Conservation (phyloP, 2,329 filamentous ascomycete genomes). For the Penicillium hesseltinei region DNA sequence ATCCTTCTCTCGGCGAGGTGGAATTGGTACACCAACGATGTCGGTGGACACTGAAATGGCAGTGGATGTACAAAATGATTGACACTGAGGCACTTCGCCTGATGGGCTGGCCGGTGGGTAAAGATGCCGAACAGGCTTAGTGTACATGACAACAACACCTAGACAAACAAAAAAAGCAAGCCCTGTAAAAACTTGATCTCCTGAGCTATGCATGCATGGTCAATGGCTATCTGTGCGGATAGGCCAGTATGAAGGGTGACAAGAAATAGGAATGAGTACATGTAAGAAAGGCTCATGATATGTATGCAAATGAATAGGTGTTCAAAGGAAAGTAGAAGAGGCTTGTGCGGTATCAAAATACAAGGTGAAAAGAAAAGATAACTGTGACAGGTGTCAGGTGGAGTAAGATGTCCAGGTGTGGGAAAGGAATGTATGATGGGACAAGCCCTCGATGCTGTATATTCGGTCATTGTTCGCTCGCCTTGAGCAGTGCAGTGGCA, state of each 20-base stretch:
- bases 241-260: slow-evolving; percentile 15
- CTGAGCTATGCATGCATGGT: slow-evolving; percentile 23
- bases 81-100: slow-evolving; percentile 33
- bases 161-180: slow-evolving; percentile 16
- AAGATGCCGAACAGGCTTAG: slow-evolving; percentile 24
- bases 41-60: slow-evolving; percentile 34
- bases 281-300: slow-evolving; percentile 6
- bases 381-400: neutral
- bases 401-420: neutral
- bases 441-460: neutral
- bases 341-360: slow-evolving; percentile 19
- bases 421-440: slow-evolving; percentile 1
- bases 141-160: slow-evolving; percentile 25
- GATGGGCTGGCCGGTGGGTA: slow-evolving; percentile 30
- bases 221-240: slow-evolving; percentile 20
- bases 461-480: slow-evolving; percentile 27
- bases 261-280: slow-evolving; percentile 18
- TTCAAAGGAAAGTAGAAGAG: slow-evolving; percentile 10
- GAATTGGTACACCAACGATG: slow-evolving; percentile 4
- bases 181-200: slow-evolving; percentile 18
- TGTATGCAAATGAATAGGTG: slow-evolving; percentile 7
- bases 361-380: slow-evolving; percentile 7
- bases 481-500: slow-evolving; percentile 32
- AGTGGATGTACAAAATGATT: slow-evolving; percentile 43
- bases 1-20: slow-evolving; percentile 3